Evolutionary conservation across 2,329 filamentous ascomycete genomes (phyloP).

Genomic region (Pseudophaeomoniella oleicola): DNA sequence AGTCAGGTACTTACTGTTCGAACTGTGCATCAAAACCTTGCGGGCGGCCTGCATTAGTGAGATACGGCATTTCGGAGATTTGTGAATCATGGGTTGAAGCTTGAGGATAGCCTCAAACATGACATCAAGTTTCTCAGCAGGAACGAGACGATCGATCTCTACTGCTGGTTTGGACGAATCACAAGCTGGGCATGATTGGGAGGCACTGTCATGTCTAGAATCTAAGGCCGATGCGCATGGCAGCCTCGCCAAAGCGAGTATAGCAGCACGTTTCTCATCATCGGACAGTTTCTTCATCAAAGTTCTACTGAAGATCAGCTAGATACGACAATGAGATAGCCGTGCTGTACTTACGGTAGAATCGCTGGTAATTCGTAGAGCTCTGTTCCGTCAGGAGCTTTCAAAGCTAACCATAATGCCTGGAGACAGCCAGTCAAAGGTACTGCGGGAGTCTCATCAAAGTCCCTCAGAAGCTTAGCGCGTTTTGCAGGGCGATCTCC

Average conservation of each 20-base stretch:
- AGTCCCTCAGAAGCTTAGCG: not conserved
- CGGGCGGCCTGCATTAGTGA: slow-evolving; percentile 58
- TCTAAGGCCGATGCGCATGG: no score
- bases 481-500: not conserved
- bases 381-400: not conserved
- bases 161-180: no score
- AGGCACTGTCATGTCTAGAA: no score
- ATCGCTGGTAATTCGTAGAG: not conserved
- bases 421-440: not conserved
- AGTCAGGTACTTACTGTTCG: slow-evolving; percentile 44
- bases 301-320: no score
- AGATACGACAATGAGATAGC: no score
- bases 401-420: not conserved
- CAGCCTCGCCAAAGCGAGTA: slow-evolving; percentile 1
- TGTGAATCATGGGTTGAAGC: slow-evolving; percentile 23
- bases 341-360: not conserved
- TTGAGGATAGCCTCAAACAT: slow-evolving; percentile 28
- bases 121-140: slow-evolving; percentile 14
- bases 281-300: no score
- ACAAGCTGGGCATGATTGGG: no score
- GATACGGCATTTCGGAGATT: slow-evolving; percentile 48
- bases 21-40: slow-evolving; percentile 53
- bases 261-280: no score
- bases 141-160: no score
- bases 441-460: not conserved